A percentile compares a stretch with the other conserved stretches of the same genome.
Conservation (phyloP, 2,329 filamentous ascomycete genomes). For the Cadophora sp. region DNA sequence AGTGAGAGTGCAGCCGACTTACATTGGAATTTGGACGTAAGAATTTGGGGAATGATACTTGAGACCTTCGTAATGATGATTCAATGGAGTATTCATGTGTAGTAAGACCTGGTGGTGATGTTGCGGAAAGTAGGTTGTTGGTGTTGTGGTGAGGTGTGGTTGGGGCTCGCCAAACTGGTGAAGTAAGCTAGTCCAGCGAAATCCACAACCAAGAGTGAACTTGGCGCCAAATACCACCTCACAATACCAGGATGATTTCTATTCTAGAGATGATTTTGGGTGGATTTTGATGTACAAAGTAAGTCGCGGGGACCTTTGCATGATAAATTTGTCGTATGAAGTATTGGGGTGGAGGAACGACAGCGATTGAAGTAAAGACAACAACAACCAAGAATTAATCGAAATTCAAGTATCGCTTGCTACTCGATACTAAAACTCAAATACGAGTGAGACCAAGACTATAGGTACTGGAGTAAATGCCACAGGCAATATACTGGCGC, state of each 20-base stretch:
- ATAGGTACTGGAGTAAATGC: too few species aligned
- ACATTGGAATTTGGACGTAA: not conserved
- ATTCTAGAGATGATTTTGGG: not conserved
- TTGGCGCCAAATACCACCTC: not conserved
- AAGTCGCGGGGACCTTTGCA: not conserved
- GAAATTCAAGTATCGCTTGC: not conserved
- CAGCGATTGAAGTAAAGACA: not conserved
- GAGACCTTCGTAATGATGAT: not conserved
- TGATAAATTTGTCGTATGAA: too few species aligned
- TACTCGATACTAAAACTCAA: too few species aligned
- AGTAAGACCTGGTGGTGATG: not conserved
- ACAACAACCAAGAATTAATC: not conserved
- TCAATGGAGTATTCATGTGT: not conserved
- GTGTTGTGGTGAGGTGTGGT: conserved; percentile 8
- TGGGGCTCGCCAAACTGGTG: not conserved
- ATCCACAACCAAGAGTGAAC: not conserved
- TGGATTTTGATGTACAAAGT: not conserved
- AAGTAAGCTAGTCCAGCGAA: not conserved
- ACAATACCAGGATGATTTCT: not conserved
- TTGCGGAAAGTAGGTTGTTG: conserved; percentile 5
- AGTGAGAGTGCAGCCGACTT: conserved; percentile 4
- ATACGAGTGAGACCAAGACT: too few species aligned
- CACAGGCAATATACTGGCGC: too few species aligned
- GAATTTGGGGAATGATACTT: not conserved
- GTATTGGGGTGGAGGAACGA: not conserved